Conservation (phyloP, 2,329 filamentous ascomycete genomes). For the Alternaria sp. region DNA sequence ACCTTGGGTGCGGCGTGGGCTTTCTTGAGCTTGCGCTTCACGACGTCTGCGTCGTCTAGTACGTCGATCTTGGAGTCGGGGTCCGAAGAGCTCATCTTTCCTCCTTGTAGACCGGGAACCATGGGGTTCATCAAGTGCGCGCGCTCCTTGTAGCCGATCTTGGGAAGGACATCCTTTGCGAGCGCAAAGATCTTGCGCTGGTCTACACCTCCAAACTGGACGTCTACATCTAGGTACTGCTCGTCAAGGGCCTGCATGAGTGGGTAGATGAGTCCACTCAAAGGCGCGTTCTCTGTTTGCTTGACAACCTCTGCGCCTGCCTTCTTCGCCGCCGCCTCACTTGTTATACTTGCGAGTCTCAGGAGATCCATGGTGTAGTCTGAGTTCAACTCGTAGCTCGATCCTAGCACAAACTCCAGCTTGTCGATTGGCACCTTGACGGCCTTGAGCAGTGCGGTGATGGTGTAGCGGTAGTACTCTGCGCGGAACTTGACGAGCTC, state of each 20-base stretch:
- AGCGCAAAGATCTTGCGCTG: constrained; percentile 90
- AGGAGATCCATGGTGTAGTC: constrained; percentile 90
- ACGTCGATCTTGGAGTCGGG: constrained; percentile 89
- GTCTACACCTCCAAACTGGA: constrained; percentile 80
- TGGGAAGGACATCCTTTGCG: constrained; percentile 84
- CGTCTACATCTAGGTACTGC: constrained; percentile 81
- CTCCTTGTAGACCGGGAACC: constrained; percentile 82
- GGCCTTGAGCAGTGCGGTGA: constrained; percentile 77
- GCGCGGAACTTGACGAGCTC: constrained; percentile 85
- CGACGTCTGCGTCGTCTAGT: constrained; percentile 77
- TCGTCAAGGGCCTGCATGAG: constrained; percentile 92
- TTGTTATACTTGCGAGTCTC: constrained; percentile 74
- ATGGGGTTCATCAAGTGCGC: constrained; percentile 85
- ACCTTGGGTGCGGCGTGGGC: constrained; percentile 79
- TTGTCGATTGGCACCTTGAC: constrained; percentile 81
- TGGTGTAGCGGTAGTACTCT: constrained; percentile 82
- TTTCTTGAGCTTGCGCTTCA: constrained; percentile 76
- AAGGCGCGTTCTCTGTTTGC: constrained; percentile 78
- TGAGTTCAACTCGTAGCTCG: constrained; percentile 75
- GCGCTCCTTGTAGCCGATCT: constrained; percentile 80
- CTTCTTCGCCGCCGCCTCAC: constrained; percentile 85
- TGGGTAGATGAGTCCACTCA: constrained; percentile 82
- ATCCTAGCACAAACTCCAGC: constrained; percentile 85
- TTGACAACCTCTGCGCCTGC: constrained; percentile 95
- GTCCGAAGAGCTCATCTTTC: constrained; percentile 80